Percentiles rank a stretch among this genome's conserved stretches.
Conservation (phyloP, 257 asterid species). For the Penstemon barbatus region DNA sequence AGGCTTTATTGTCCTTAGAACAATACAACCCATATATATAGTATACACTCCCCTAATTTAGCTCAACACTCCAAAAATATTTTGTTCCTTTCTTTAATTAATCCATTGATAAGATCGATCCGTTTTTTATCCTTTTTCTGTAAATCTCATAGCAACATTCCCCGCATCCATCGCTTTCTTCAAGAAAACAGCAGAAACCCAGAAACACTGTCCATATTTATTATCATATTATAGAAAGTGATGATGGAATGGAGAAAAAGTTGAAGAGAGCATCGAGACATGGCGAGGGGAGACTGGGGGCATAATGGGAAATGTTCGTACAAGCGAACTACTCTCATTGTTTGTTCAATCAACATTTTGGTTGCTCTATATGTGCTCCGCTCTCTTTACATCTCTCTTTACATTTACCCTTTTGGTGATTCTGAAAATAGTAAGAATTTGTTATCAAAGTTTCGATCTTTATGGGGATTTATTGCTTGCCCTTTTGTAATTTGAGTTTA, state of each 20-base stretch:
- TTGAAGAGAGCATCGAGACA: constrained; percentile 36
- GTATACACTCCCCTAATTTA: too few relatives aligned
- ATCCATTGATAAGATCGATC: constrained; percentile 29
- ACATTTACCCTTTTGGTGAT: constrained; percentile 56
- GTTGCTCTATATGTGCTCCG: constrained; percentile 80
- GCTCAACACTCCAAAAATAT: too few relatives aligned
- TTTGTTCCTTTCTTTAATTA: too few relatives aligned
- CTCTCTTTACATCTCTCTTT: constrained; percentile 68
- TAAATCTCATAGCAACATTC: constrained; percentile 16
- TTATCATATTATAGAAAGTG: constrained; percentile 32
- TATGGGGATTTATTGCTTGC: constrained; percentile 17
- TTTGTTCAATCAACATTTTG: constrained; percentile 70
- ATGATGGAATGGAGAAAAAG: constrained; percentile 51
- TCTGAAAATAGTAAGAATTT: constrained; percentile 47
- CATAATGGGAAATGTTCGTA: constrained; percentile 68
- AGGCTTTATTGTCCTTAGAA: too few relatives aligned
- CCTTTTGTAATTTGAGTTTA: constrained; percentile 15
- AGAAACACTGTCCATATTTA: background rate
- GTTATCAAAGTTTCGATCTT: constrained; percentile 3
- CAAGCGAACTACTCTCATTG: constrained; percentile 65
- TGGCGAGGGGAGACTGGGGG: constrained; percentile 84
- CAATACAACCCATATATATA: too few relatives aligned
- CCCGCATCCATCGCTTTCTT: constrained; percentile 11
- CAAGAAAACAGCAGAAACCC: constrained; percentile 6
- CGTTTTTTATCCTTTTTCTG: constrained; percentile 20